Conservation (phyloP, 805 yeast genomes). For the Geotrichum ghanense region DNA sequence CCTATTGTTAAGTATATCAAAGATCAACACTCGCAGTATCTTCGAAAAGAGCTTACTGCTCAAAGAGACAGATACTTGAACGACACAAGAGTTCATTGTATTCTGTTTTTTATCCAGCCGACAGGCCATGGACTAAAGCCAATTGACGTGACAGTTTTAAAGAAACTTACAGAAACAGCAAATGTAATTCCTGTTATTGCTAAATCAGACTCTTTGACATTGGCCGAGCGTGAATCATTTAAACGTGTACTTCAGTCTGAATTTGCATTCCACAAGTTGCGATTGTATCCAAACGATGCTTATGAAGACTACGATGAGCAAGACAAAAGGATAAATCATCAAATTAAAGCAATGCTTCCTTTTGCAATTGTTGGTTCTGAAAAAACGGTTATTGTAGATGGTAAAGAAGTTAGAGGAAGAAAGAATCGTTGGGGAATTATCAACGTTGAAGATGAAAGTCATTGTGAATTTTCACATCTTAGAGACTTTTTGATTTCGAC, state of each 20-base stretch:
- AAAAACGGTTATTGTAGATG: conserved; percentile 60
- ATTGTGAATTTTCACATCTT: conserved; percentile 90
- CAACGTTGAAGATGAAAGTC: conserved; percentile 86
- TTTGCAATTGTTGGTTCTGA: conserved; percentile 94
- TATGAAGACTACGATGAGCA: conserved; percentile 35
- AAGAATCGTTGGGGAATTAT: conserved; percentile 90
- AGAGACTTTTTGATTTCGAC: conserved; percentile 92
- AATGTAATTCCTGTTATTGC: conserved; percentile 95
- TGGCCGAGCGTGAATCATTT: conserved; percentile 70
- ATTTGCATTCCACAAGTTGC: conserved; percentile 55
- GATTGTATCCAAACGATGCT: conserved; percentile 62
- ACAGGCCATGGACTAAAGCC: conserved; percentile 76
- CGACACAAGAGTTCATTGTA: conserved; percentile 90
- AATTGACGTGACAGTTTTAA: conserved; percentile 72
- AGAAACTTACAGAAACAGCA: conserved; percentile 75
- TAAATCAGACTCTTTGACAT: conserved; percentile 80
- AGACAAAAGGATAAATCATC: conserved; percentile 23
- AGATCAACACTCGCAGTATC: conserved; percentile 85
- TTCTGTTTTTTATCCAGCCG: conserved; percentile 84
- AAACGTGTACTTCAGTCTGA: conserved; percentile 67
- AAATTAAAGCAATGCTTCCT: conserved; percentile 42
- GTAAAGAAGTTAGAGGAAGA: conserved; percentile 78
- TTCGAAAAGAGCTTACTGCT: conserved; percentile 90
- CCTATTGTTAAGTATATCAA: conserved; percentile 88
- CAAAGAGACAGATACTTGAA: conserved; percentile 72